phyloP scores from a whole-genome alignment of 2,329 filamentous ascomycete genomes.

The Cadophora gregata region DNA sequence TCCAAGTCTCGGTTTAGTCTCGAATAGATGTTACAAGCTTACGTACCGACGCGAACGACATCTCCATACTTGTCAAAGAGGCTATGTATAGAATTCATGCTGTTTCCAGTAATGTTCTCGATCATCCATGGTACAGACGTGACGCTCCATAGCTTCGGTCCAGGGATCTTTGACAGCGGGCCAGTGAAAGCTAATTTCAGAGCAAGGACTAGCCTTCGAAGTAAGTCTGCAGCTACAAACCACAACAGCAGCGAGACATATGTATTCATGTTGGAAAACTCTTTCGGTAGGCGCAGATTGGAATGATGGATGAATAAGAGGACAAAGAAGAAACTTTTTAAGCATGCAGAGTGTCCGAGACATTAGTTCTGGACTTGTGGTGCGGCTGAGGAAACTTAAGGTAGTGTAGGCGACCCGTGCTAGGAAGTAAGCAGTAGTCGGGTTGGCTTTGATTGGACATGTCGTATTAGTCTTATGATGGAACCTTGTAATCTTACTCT shows the following conservation, averaged over 20 bases:
- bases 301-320: neutral
- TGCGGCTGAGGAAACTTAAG: neutral
- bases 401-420: too few species aligned
- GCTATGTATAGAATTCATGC: constrained; percentile 19
- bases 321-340: neutral
- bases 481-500: constrained; percentile 2
- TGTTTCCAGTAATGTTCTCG: constrained; percentile 27
- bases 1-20: neutral
- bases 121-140: constrained; percentile 28
- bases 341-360: neutral
- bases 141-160: constrained; percentile 27
- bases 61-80: constrained; percentile 33
- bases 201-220: constrained; percentile 23
- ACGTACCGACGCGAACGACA: constrained; percentile 31
- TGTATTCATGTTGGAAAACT: neutral
- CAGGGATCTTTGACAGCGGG: constrained; percentile 33
- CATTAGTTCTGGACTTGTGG: neutral
- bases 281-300: neutral
- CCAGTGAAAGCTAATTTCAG: constrained; percentile 29
- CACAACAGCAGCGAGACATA: constrained; percentile 10
- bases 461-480: neutral
- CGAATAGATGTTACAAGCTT: neutral
- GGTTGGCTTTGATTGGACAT: neutral
- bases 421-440: neutral
- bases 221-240: constrained; percentile 20